phyloP scores from a whole-genome alignment of 2,329 filamentous ascomycete genomes.

The Aureobasidium namibiae region DNA sequence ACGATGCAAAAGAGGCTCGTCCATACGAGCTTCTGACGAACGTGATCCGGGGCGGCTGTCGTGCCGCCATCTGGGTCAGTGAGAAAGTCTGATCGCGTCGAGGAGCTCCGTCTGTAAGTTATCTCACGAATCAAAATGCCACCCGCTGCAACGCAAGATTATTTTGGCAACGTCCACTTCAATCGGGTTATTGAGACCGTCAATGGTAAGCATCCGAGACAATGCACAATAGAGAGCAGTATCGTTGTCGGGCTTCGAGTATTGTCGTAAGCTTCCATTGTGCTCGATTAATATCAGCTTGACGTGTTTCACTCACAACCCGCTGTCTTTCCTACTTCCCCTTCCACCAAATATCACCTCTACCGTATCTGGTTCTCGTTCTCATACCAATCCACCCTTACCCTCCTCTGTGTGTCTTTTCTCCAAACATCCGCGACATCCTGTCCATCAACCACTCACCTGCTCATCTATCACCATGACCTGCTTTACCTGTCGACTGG shows the following conservation, averaged over 20 bases:
- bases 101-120: not conserved
- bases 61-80: slow-evolving; percentile 86
- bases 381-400: not conserved
- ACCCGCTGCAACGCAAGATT: not conserved
- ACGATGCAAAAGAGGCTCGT: slow-evolving; percentile 82
- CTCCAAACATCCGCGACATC: not conserved
- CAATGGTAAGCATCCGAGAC: not conserved
- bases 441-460: not conserved
- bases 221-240: not conserved
- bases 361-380: not conserved
- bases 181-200: not conserved
- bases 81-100: slow-evolving; percentile 53
- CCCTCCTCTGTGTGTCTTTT: not conserved
- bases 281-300: not conserved
- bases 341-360: not conserved
- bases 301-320: not conserved
- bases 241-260: not conserved
- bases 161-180: not conserved
- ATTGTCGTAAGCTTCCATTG: not conserved
- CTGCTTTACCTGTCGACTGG: not conserved
- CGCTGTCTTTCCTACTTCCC: not conserved
- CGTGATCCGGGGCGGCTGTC: slow-evolving; percentile 81
- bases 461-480: not conserved
- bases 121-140: too few species aligned
- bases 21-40: slow-evolving; percentile 85